A percentile compares a stretch with the other conserved stretches of the same genome.
Conservation (phyloP, 371 early-diverging fungal species). For the Mortierella sp. region DNA sequence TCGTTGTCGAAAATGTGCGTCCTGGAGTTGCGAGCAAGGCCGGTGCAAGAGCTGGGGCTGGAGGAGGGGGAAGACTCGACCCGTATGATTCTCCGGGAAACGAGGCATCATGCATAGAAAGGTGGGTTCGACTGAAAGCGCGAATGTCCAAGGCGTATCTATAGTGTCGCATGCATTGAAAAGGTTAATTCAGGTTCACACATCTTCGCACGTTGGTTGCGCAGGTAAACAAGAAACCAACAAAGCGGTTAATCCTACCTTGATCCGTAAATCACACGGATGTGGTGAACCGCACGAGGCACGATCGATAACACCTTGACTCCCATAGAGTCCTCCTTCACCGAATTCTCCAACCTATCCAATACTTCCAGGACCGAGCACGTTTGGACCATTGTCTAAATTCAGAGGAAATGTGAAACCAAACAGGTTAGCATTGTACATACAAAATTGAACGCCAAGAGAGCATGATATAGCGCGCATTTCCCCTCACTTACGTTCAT, state of each 20-base stretch:
- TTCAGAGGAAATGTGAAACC: not conserved
- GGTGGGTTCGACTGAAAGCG: conserved; percentile 39
- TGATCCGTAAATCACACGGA: conserved; percentile 69
- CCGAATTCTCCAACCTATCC: conserved; percentile 46
- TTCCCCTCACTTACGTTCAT: conserved; percentile 38
- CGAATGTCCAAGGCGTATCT: conserved; percentile 50
- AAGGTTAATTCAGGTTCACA: not conserved
- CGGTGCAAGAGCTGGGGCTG: conserved; percentile 33
- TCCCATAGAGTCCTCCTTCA: conserved; percentile 45
- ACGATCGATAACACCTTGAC: conserved; percentile 62
- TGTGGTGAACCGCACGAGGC: conserved; percentile 67
- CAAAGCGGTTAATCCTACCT: conserved; percentile 46
- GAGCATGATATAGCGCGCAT: not conserved
- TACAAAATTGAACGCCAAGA: not conserved
- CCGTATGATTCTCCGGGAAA: conserved; percentile 46
- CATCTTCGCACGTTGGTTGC: too few species aligned
- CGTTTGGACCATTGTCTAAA: conserved; percentile 39
- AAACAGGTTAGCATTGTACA: not conserved
- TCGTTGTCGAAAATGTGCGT: conserved; percentile 31
- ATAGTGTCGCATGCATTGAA: not conserved
- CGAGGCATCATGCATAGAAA: conserved; percentile 50
- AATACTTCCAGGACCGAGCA: conserved; percentile 44
- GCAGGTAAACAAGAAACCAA: not conserved
- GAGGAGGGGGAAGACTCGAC: conserved; percentile 40
- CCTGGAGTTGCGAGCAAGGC: conserved; percentile 24